These are phyloP conservation scores for Secale cereale DNA, from an alignment of 176 grass and related monocot species.

Conservation along the genomic window DNA sequence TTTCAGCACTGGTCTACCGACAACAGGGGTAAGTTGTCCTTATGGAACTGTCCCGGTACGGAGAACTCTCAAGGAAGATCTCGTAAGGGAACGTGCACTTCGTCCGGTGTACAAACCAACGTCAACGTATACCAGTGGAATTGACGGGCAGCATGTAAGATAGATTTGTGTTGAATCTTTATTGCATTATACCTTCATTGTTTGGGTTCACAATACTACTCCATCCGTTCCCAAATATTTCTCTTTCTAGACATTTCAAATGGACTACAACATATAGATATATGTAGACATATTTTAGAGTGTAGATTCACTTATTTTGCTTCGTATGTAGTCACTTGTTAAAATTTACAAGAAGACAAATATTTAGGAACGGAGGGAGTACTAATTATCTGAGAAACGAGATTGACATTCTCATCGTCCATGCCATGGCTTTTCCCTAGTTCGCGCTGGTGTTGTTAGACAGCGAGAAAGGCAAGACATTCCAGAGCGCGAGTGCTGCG, in stretches of 20 bases:
- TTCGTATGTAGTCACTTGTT: too few species aligned
- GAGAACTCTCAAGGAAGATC: conserved; percentile 8
- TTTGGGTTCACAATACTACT: not conserved
- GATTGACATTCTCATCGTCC: not conserved
- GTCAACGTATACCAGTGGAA: not conserved
- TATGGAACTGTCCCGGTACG: conserved; percentile 5
- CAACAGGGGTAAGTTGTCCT: not conserved
- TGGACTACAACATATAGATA: too few species aligned
- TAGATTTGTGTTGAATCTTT: too few species aligned
- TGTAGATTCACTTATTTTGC: too few species aligned
- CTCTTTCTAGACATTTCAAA: too few species aligned
- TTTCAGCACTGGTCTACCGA: not conserved
- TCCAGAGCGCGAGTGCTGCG: not conserved
- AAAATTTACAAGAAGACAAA: too few species aligned
- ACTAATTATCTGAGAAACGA: not conserved
- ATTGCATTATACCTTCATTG: not conserved
- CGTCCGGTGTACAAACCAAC: not conserved
- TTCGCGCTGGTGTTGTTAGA: not conserved
- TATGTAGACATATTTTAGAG: too few species aligned
- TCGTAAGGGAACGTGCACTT: not conserved
- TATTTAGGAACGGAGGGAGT: too few species aligned
- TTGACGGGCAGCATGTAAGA: not conserved
- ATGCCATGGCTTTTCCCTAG: not conserved
- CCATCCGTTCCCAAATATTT: too few species aligned
- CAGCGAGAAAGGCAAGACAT: not conserved